phyloP scores from a whole-genome alignment of 352 stramenopile species.

The Pythium chondricola region DNA sequence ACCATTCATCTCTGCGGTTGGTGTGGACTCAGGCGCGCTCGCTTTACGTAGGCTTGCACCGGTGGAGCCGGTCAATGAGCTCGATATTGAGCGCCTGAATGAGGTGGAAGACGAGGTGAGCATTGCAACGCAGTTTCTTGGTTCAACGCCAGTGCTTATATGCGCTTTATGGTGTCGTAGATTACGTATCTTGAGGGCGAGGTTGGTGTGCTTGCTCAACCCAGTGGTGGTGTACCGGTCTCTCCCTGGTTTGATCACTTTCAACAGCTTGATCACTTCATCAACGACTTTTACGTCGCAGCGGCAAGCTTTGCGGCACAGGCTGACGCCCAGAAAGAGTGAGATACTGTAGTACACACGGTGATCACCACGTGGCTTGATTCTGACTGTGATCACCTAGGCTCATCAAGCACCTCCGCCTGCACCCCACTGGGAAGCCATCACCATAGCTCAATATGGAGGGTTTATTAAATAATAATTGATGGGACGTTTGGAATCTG shows the following conservation, averaged over 20 bases:
- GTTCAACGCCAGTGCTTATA: not conserved
- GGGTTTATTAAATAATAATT: no score
- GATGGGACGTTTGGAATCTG: no score
- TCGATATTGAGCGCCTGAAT: conserved; percentile 8
- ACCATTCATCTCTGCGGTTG: no score
- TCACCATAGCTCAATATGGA: no score
- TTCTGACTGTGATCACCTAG: not conserved
- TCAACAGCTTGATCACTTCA: conserved; percentile 46
- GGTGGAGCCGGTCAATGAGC: conserved; percentile 7
- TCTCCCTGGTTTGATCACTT: not conserved
- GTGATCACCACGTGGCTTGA: not conserved
- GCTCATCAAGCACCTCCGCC: not conserved
- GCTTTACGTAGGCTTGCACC: conserved; percentile 13
- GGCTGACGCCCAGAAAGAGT: conserved; percentile 31
- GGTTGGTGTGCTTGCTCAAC: not conserved
- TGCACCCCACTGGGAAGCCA: no score
- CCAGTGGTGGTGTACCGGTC: not conserved
- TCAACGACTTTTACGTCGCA: conserved; percentile 56
- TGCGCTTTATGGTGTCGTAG: not conserved
- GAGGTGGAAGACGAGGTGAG: conserved; percentile 16
- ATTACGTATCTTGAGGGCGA: conserved; percentile 21
- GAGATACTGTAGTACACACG: no score
- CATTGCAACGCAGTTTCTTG: not conserved
- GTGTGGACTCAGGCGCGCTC: no score
- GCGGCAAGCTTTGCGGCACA: conserved; percentile 43